Base-by-base conservation (phyloP, 495 filamentous ascomycete species). In the Xylaria palmicola region DNA sequence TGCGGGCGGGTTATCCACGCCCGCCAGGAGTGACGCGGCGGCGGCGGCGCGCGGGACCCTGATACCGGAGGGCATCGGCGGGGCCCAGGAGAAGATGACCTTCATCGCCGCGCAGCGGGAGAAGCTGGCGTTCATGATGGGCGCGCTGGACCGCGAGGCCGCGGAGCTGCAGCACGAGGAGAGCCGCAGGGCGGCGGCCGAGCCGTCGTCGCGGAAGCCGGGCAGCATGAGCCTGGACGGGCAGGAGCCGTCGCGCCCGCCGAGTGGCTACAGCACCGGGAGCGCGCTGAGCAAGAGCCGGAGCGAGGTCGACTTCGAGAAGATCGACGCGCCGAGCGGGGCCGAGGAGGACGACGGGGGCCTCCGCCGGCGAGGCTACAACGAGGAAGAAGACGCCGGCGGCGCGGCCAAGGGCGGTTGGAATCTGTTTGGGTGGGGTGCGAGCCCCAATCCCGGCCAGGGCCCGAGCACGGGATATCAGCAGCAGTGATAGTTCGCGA, bases 301-400 rank as follows among this genome's bases (percentile, higher is more conserved):
- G 61, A 90, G 87, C 55, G 89, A 91, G 64, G 82, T 80, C 36
- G 91, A 92, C 60, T 96, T 96, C 69, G 89, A 93, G 67, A 87
- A 88, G 67, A 87, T 96, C 62, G 87, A 91, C 37, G 79, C 81
- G n/a, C 88, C 89, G 56, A 88, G 88, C 64, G 79, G 81, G 1
- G 79, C 73, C 34, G 82, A 82, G 40, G 81, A 77, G 44, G 70
- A 79, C 13, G 71, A 72, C 15, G 56, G 60, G 44, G 74, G 17
- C 22, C 67, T 69, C 57, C 70, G 68, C 44, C 62, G 71, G 50
- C 63, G 69, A 52, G 62, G 27, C 0, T 8, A 58, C 22, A 40
- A 30, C 7, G 65, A 59, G 15, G 67, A 62, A 12, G 41, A 52
- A 10, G 43, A 56, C 19, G 39, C 47, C 43, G 43, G 56, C 19